Evolutionary conservation across 768 basidiomycete genomes (phyloP), one percentile per base, ranked within the genome.

Genomic region (Trametes sanguinea): DNA sequence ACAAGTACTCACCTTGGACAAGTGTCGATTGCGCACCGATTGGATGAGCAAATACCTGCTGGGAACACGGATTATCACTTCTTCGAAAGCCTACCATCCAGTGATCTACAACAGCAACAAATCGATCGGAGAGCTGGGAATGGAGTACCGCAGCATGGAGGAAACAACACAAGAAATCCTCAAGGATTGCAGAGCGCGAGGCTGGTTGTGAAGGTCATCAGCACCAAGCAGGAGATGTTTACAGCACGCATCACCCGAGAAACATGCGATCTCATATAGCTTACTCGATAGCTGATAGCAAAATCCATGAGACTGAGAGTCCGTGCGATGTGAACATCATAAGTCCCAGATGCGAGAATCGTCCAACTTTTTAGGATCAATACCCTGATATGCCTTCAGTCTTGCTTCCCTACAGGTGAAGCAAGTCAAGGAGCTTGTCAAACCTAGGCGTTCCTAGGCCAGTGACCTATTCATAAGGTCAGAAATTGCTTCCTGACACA

Each of bases 401-500:
- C 42, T 13, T 13, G 13, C 7, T 8, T 39, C 9, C n/a, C 53
- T 51, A 60, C 51, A 60, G 30, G 44, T 50, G 6, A n/a, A 60
- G 40, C 33, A 55, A 30, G 14, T 51, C 57, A 16, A 64, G 57
- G 32, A 67, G 47, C 57, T 67, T 64, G n/a, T 62, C 47, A 33
- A 76, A 74, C 54, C 73, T 60, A 1, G 74, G 74, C 4, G 75
- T 74, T 6, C 75, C 75, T 1, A 74, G 61, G 22, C 75, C 75
- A 8, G 74, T 76, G 8, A 75, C 62, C 62, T 63, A 43, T 13
- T 6, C 42, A 43, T 43, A 14, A 43, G 13, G 42, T 22, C 22
- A 22, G 22, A 22, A 22, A 22, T 22, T 22, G 22, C 22, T 22
- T 22, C 22, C 22, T 22, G 22, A 22, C 22, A 22, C 22, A 22